Conservation (phyloP, 108 stramenopile genomes). For the Craspedostauros australis region DNA sequence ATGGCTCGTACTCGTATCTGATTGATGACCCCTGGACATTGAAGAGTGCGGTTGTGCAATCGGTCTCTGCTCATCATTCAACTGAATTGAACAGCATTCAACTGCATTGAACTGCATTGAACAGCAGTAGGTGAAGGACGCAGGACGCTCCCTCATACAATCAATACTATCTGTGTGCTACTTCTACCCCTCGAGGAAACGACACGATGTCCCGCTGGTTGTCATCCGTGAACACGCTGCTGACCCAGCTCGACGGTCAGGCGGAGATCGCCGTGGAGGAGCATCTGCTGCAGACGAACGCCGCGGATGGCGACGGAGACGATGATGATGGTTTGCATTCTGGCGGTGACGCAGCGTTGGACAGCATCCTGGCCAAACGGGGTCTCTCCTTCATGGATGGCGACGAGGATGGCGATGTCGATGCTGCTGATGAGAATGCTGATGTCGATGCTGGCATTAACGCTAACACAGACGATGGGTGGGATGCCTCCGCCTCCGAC, state of each 20-base stretch:
- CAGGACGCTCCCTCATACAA: too few species aligned
- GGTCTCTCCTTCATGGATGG: slow-evolving; percentile 19
- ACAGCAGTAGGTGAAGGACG: too few species aligned
- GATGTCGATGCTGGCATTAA: not conserved
- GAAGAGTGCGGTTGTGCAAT: too few species aligned
- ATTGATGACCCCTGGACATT: too few species aligned
- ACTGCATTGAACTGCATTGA: not conserved
- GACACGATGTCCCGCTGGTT: slow-evolving; percentile 44
- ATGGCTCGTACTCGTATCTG: too few species aligned
- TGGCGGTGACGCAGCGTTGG: slow-evolving; percentile 6
- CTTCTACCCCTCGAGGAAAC: too few species aligned
- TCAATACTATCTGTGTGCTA: too few species aligned
- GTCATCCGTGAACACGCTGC: slow-evolving; percentile 33
- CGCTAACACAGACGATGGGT: not conserved
- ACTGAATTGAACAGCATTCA: not conserved
- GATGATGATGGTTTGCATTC: slow-evolving; percentile 11
- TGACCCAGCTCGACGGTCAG: slow-evolving; percentile 65
- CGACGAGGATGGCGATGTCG: slow-evolving; percentile 4
- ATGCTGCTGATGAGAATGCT: not conserved
- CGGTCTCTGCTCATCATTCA: not conserved
- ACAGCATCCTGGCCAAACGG: slow-evolving; percentile 39
- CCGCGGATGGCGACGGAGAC: not conserved
- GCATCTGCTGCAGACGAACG: slow-evolving; percentile 5
- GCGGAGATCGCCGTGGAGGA: slow-evolving; percentile 68
- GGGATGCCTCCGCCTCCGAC: too few species aligned